Conservation (phyloP, 129 eudicot genomes). For the Flaveria robusta region DNA sequence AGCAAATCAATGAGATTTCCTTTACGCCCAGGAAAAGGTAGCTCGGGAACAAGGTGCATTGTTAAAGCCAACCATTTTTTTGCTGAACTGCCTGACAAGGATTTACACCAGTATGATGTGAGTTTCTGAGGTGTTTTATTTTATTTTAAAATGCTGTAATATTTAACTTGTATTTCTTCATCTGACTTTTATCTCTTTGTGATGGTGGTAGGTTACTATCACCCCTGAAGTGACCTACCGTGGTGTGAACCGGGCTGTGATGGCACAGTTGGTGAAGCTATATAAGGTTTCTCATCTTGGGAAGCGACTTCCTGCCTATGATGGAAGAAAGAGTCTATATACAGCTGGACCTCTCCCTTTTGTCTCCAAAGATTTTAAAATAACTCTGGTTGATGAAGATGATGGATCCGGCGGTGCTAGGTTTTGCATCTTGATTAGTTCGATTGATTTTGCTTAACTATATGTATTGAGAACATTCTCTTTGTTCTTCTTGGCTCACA, state of each 20-base stretch:
- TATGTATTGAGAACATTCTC: not conserved
- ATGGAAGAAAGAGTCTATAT: conserved; percentile 87
- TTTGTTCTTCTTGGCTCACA: conserved; percentile 29
- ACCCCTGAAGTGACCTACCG: conserved; percentile 83
- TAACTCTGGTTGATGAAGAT: conserved; percentile 67
- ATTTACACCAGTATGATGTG: conserved; percentile 86
- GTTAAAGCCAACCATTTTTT: conserved; percentile 96
- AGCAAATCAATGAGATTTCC: conserved; percentile 71
- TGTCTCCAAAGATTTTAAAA: conserved; percentile 65
- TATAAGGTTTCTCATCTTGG: conserved; percentile 84
- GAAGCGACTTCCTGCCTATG: conserved; percentile 85
- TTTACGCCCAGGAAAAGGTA: conserved; percentile 80
- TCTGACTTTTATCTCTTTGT: not conserved
- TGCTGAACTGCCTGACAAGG: conserved; percentile 82
- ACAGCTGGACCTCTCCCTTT: conserved; percentile 96
- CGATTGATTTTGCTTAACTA: conserved; percentile 17
- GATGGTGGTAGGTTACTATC: conserved; percentile 58
- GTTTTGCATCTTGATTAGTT: conserved; percentile 32
- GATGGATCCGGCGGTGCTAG: conserved; percentile 67
- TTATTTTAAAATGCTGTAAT: not conserved
- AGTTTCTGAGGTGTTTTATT: conserved; percentile 32
- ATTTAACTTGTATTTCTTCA: not conserved
- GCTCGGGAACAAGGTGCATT: conserved; percentile 69
- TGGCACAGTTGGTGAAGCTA: conserved; percentile 72
- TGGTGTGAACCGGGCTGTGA: conserved; percentile 70